Base-by-base conservation (phyloP, 2,329 filamentous ascomycete species). In the Torrubiellomyces zombiae region DNA sequence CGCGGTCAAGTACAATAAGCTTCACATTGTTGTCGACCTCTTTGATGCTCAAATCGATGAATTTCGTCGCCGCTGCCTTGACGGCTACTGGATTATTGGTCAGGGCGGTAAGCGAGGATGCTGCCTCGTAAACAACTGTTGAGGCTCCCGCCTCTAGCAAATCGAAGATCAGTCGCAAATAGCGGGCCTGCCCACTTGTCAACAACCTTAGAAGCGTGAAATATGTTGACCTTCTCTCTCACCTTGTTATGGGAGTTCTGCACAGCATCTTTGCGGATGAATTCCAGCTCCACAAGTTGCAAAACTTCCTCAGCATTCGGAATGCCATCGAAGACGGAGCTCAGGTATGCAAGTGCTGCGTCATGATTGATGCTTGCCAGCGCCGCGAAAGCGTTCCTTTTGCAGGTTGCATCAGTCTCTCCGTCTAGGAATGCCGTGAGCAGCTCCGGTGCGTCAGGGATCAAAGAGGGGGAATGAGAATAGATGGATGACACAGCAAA, bases 21-120 rank as follows among this genome's bases (percentile, higher is more conserved):
- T 98, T 98, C 35, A 98, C 89, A 46, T 98, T 98, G 61, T 98
- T 98, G 51, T 98, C 89, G 1, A 89, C 76, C 54, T 95, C 89
- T 56, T 92, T 93, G 48, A 98, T 94, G 47, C 79, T 83, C 7
- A 98, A 63, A 51, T 98, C 89, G 35, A 95, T 93, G 48, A 98
- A 89, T 47, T 98, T 98, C 39, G 72, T 69, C 9, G 89, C 89
- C 7, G 89, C 89, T 14, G 89, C 89, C 57, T 95, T 98, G 31
- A 98, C 86, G 11, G 89, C 89, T 9, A 98, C 89, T 1, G 89
- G 86, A 55, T 98, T 98, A 52, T 71, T 91, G 12, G 89, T 98
- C 26, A 98, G 67, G 2, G 85, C 75, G 6, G 86, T 95, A 28
- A 98, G 64, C 9, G 86, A 93, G 1, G 86, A 94, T 5, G 89